These are phyloP conservation scores for Pulveroboletus sp. DNA, from an alignment of 768 basidiomycete species.

Conservation along the genomic window DNA sequence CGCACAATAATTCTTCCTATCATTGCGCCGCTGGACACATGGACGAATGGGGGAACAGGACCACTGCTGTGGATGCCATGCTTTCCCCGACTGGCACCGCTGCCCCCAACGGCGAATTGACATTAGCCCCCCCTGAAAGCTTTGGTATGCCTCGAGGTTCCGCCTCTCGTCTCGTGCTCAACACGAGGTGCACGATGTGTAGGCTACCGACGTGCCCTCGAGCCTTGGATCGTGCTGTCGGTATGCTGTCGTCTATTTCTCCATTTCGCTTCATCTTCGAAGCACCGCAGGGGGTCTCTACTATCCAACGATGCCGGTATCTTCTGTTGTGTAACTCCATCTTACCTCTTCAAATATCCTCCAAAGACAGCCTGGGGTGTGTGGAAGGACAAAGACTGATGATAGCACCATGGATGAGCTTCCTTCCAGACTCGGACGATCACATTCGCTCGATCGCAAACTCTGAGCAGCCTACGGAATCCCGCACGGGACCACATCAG, in stretches of 20 bases:
- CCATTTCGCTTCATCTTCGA: neutral
- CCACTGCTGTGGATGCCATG: conserved; percentile 46
- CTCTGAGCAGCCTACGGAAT: conserved; percentile 71
- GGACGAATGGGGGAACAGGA: conserved; percentile 64
- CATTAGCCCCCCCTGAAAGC: conserved; percentile 65
- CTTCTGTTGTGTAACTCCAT: conserved; percentile 61
- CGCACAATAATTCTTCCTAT: conserved; percentile 1
- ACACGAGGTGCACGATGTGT: conserved; percentile 4
- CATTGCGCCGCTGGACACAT: conserved; percentile 56
- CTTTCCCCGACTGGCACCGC: conserved; percentile 71
- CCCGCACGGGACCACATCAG: conserved; percentile 83
- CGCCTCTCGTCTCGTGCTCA: conserved; percentile 5
- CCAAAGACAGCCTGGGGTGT: conserved; percentile 50
- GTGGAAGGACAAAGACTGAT: conserved; percentile 68
- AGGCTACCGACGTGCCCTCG: conserved; percentile 80
- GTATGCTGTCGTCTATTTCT: conserved; percentile 34
- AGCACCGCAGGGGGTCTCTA: conserved; percentile 52
- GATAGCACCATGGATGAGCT: conserved; percentile 75
- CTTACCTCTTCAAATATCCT: conserved; percentile 71
- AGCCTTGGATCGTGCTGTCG: conserved; percentile 75
- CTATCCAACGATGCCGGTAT: conserved; percentile 53
- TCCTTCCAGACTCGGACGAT: conserved; percentile 61
- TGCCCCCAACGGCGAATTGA: conserved; percentile 72
- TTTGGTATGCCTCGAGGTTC: conserved; percentile 48
- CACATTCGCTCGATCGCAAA: conserved; percentile 71